Percentiles rank a stretch among this genome's conserved stretches.
phyloP scores from a whole-genome alignment of 352 stramenopile species.

The Phytopythium sindhum region DNA sequence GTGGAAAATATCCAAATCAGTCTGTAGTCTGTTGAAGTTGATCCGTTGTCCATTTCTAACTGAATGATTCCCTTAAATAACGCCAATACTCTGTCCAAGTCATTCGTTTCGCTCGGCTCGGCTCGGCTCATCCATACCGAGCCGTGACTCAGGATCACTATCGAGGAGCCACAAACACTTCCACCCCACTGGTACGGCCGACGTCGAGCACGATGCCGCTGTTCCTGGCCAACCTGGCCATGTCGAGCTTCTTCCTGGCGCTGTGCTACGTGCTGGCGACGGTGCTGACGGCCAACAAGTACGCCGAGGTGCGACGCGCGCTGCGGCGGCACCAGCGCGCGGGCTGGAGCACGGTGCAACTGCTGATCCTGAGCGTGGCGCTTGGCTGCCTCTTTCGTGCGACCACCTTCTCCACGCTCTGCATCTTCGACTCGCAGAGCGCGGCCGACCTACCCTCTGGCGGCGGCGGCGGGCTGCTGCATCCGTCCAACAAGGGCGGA shows the following conservation, averaged over 20 bases:
- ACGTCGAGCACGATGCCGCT: conserved; percentile 53
- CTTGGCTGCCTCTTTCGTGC: conserved; percentile 86
- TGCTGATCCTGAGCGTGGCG: conserved; percentile 77
- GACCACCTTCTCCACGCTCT: conserved; percentile 84
- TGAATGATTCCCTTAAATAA: background rate
- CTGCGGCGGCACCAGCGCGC: conserved; percentile 60
- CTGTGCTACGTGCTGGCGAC: conserved; percentile 85
- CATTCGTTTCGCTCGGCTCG: too few species aligned
- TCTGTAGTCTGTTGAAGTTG: background rate
- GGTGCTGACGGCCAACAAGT: conserved; percentile 76
- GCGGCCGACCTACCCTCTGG: conserved; percentile 34
- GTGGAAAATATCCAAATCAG: too few species aligned
- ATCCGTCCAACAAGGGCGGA: conserved; percentile 8
- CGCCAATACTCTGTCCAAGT: too few species aligned
- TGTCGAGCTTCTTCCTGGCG: conserved; percentile 87
- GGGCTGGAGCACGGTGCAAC: conserved; percentile 80
- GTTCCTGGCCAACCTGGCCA: conserved; percentile 85
- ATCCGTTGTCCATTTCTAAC: background rate
- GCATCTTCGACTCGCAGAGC: conserved; percentile 83
- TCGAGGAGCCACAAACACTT: background rate
- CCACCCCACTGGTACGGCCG: too few species aligned
- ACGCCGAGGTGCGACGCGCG: conserved; percentile 63
- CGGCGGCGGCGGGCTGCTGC: conserved; percentile 14
- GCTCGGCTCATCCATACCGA: too few species aligned
- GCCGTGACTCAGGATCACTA: too few species aligned